Percentiles rank a stretch among this genome's conserved stretches.
Evolutionary conservation across 768 basidiomycete genomes (phyloP).

Genomic region (Suillus ampliporus): DNA sequence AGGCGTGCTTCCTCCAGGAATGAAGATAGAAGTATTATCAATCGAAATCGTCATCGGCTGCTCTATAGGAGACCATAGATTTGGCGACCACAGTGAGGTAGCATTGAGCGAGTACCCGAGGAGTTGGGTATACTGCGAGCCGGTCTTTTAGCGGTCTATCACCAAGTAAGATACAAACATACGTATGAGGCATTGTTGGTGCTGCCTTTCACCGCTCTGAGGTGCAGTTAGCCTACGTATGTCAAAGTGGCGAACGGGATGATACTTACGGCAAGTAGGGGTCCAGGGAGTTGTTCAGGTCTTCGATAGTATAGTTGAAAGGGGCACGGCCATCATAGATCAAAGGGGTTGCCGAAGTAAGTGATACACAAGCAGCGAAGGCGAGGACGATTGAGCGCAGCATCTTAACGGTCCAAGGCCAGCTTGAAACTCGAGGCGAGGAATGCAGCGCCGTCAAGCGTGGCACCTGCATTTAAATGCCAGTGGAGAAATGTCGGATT

Average conservation of each 20-base stretch:
- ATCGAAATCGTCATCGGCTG: conserved; percentile 59
- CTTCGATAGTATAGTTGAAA: conserved; percentile 45
- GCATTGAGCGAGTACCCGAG: conserved; percentile 44
- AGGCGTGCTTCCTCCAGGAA: conserved; percentile 48
- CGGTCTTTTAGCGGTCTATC: background rate
- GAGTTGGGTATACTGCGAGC: conserved; percentile 48
- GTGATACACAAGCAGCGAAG: conserved; percentile 7
- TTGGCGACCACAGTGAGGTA: conserved; percentile 56
- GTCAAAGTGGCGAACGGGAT: background rate
- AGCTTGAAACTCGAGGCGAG: background rate
- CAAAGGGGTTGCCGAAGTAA: conserved; percentile 34
- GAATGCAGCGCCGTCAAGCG: background rate
- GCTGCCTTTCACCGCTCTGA: conserved; percentile 59
- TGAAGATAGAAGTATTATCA: conserved; percentile 62
- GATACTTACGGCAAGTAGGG: conserved; percentile 59
- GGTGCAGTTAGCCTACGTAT: background rate
- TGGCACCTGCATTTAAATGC: background rate
- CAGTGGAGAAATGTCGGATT: background rate
- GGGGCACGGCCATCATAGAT: conserved; percentile 63
- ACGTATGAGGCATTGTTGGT: conserved; percentile 56
- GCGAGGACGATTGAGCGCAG: background rate
- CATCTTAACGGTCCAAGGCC: background rate
- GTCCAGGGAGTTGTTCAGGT: conserved; percentile 52
- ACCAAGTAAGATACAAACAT: conserved; percentile 20
- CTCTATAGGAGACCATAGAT: conserved; percentile 41